Base-by-base conservation (phyloP, 192 early-diverging fungal genomes). In the Rhizoclosmatium sp. region DNA sequence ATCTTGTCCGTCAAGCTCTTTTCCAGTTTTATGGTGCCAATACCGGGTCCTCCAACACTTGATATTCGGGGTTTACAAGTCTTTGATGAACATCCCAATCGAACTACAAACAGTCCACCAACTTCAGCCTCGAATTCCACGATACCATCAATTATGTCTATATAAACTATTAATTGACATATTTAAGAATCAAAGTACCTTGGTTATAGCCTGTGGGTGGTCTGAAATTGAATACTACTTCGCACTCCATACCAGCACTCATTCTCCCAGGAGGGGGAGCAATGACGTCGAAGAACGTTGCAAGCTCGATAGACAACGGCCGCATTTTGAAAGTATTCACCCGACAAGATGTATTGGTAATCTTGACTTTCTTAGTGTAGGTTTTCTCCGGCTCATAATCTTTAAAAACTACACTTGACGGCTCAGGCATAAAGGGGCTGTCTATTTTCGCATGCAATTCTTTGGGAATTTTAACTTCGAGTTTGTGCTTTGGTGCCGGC, bases 171-270 rank as follows among this genome's bases (percentile, higher is more conserved):
- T 31, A 31, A 31, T 31, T 31, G 31, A 31, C 31, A 31, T 31
- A 31, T 31, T 31, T 31, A 31, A 31, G 31, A 31, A 31, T 31
- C 31, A 31, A 31, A 31, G 0, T 31, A 31, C 31, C 31, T 39
- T 80, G 66, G 47, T 80, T 56, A 59, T 71, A 83, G 3, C 78
- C 82, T 0, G 71, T 16, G 2, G 82, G 82, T 4, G 82, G 78
- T 41, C 62, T n/a, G 71, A 83, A 83, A 3, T 72, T 64, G 39
- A 83, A 72, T 0, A 10, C 45, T 14, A 83, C 67, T 49, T 80
- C 78, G 59, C 59, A 69, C 31, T 62, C 76, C 82, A 76, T 83
- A 46, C 82, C 82, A 2, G 82, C 82, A 54, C 82, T 83, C 71
- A 83, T 75, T 59, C 78, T 60, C 4, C 82, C 82, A 16, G 69